phyloP scores from a whole-genome alignment of 306 rosid genomes.

The Pterocarpus santalinus region DNA sequence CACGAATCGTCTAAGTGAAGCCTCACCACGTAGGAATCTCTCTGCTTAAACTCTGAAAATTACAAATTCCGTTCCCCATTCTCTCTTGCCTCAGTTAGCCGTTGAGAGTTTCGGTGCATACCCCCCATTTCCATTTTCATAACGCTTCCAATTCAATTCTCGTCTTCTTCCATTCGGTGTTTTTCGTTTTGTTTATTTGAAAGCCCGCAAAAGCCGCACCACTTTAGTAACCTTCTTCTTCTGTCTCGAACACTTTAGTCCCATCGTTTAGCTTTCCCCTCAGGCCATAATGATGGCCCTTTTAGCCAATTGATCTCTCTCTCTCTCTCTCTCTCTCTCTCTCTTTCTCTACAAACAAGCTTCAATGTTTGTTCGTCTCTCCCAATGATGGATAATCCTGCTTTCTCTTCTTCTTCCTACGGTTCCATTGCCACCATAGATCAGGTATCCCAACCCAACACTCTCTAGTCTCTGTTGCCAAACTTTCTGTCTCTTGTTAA shows the following conservation, averaged over 20 bases:
- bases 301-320: slow-evolving; percentile 9
- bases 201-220: background rate
- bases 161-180: background rate
- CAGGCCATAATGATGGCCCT: slow-evolving; percentile 1
- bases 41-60: background rate
- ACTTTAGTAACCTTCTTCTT: background rate
- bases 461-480: slow-evolving; percentile 25
- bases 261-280: background rate
- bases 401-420: slow-evolving; percentile 57
- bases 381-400: slow-evolving; percentile 61
- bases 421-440: slow-evolving; percentile 58
- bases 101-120: slow-evolving; percentile 44
- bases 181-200: background rate
- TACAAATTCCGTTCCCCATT: background rate
- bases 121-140: background rate
- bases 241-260: background rate
- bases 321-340: background rate
- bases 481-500: background rate
- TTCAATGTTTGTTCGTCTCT: slow-evolving; percentile 46
- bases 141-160: background rate
- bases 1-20: too few species aligned
- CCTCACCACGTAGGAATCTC: too few species aligned
- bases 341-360: background rate
- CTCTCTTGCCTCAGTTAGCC: slow-evolving; percentile 37
- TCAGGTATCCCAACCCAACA: slow-evolving; percentile 52